These are phyloP conservation scores for Arthrobotrys musiformis DNA, from an alignment of 2,329 filamentous ascomycete genomes.

Conservation along the genomic window DNA sequence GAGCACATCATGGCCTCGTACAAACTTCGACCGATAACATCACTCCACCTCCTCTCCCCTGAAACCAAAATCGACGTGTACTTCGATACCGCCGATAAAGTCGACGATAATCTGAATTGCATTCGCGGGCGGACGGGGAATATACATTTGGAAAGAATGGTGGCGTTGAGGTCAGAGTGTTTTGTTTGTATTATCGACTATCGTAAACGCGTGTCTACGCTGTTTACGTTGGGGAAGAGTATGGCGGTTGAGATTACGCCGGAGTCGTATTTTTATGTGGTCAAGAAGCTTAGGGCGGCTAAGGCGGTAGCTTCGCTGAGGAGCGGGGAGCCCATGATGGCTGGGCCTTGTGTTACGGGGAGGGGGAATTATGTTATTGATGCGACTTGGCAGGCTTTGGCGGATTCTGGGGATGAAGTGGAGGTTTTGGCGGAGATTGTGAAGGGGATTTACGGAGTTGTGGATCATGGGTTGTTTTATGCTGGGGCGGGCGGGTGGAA, in stretches of 20 bases:
- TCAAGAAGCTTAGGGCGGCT: constrained; percentile 17
- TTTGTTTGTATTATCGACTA: constrained; percentile 46
- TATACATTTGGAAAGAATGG: constrained; percentile 39
- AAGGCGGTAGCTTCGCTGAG: constrained; percentile 17
- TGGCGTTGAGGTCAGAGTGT: constrained; percentile 26
- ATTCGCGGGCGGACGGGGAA: constrained; percentile 76
- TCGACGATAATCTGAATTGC: constrained; percentile 92
- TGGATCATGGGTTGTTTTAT: constrained; percentile 89
- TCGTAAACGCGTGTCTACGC: constrained; percentile 35
- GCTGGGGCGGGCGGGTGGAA: constrained; percentile 65
- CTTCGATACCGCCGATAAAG: constrained; percentile 97
- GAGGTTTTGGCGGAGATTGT: constrained; percentile 77
- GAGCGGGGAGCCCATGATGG: constrained; percentile 27
- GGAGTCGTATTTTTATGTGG: constrained; percentile 46
- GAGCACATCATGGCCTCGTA: constrained; percentile 49
- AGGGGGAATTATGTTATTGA: constrained; percentile 44
- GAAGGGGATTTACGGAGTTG: constrained; percentile 83
- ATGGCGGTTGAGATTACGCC: constrained; percentile 49
- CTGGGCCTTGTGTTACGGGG: constrained; percentile 28
- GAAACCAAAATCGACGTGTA: constrained; percentile 79
- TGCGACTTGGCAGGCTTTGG: constrained; percentile 29
- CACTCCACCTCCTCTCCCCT: constrained; percentile 61
- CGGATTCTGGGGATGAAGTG: constrained; percentile 70
- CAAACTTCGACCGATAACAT: constrained; percentile 38
- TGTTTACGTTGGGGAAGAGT: constrained; percentile 32